phyloP scores from a whole-genome alignment of 228 moss, liverwort and hornwort genomes.

The Sphagnum magellanicum region DNA sequence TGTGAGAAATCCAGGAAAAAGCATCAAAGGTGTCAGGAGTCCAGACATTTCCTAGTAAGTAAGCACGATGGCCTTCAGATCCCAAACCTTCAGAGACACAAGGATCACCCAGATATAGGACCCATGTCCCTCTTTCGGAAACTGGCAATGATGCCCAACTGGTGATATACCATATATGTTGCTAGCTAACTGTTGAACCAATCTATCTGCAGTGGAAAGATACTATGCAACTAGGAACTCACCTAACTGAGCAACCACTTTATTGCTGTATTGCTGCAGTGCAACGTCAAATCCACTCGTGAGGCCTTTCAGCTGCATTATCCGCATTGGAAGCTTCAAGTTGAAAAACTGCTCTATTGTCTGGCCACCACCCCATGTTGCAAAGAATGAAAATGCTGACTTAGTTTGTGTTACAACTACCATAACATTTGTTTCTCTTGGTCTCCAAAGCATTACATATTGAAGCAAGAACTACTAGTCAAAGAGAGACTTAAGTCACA shows the following conservation, averaged over 20 bases:
- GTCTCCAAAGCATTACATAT: background rate
- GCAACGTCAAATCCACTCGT: conserved; percentile 76
- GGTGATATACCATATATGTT: too few relatives aligned
- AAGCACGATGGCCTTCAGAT: too few relatives aligned
- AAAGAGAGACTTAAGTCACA: too few relatives aligned
- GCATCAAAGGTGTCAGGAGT: background rate
- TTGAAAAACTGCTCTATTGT: conserved; percentile 91
- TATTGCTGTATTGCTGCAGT: conserved; percentile 64
- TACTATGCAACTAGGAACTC: background rate
- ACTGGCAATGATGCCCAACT: background rate
- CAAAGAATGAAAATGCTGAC: background rate
- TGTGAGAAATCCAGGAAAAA: conserved; percentile 10
- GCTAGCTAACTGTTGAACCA: too few relatives aligned
- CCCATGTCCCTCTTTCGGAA: background rate
- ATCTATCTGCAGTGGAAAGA: background rate
- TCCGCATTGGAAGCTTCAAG: conserved; percentile 83
- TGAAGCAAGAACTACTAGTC: background rate
- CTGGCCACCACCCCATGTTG: conserved; percentile 30
- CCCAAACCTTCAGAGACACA: too few relatives aligned
- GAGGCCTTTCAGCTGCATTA: conserved; percentile 78
- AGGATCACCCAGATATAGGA: too few relatives aligned
- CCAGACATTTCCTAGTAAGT: background rate
- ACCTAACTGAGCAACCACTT: conserved; percentile 75
- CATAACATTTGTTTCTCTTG: background rate
- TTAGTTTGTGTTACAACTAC: background rate